These are phyloP conservation scores for Wickerhamiella vanderwaltii DNA, from an alignment of 805 yeast species.

Conservation along the genomic window DNA sequence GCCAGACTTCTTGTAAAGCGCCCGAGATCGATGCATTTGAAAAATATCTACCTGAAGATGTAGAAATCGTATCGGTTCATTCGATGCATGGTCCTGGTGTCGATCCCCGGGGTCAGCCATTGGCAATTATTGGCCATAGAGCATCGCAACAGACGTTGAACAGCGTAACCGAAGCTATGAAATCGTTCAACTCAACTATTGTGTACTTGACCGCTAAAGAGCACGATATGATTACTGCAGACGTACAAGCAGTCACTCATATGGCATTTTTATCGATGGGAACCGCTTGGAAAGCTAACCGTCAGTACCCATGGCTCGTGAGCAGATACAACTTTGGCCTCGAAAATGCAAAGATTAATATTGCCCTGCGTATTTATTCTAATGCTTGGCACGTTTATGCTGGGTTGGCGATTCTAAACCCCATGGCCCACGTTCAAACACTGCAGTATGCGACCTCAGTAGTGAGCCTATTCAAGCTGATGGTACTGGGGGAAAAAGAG, in stretches of 20 bases:
- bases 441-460: conserved; percentile 78
- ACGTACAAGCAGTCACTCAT: conserved; percentile 96
- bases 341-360: conserved; percentile 91
- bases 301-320: conserved; percentile 82
- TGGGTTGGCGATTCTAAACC: conserved; percentile 91
- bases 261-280: conserved; percentile 98
- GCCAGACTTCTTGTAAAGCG: conserved; percentile 90
- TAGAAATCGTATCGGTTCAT: conserved; percentile 74
- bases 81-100: conserved; percentile 93
- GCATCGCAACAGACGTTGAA: conserved; percentile 43
- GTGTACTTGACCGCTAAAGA: conserved; percentile 73
- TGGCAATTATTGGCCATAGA: conserved; percentile 71
- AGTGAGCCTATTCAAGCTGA: conserved; percentile 69
- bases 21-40: conserved; percentile 87
- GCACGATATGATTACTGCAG: conserved; percentile 93
- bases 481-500: conserved; percentile 55
- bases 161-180: conserved; percentile 50
- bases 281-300: conserved; percentile 74
- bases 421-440: conserved; percentile 84
- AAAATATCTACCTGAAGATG: conserved; percentile 57
- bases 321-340: conserved; percentile 84
- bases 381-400: conserved; percentile 98
- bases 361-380: conserved; percentile 77
- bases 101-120: conserved; percentile 79
- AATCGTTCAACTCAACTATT: conserved; percentile 64